Evolutionary conservation across 2,329 filamentous ascomycete species (phyloP).

Genomic region (Chaetomium strumarium): DNA sequence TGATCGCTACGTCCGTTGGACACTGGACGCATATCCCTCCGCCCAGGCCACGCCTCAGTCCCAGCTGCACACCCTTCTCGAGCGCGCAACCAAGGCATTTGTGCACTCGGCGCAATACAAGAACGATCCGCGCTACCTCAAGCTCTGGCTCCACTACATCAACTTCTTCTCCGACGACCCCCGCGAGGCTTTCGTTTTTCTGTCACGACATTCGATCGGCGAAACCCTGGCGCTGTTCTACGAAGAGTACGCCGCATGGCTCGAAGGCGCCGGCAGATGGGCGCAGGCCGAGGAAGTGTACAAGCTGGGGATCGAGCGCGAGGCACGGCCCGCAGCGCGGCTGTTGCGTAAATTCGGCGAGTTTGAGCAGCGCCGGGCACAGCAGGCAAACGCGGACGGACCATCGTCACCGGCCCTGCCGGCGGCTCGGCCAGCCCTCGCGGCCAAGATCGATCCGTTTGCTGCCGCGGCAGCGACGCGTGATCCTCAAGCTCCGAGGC

Average conservation of each 20-base stretch:
- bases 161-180: slow-evolving; percentile 88
- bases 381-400: slow-evolving; percentile 45
- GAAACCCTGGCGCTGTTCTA: slow-evolving; percentile 87
- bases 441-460: slow-evolving; percentile 81
- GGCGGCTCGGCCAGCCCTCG: slow-evolving; percentile 73
- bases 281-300: slow-evolving; percentile 92
- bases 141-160: slow-evolving; percentile 92
- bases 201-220: slow-evolving; percentile 82
- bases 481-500: slow-evolving; percentile 62
- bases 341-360: slow-evolving; percentile 86
- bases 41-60: slow-evolving; percentile 88
- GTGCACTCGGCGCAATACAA: slow-evolving; percentile 82
- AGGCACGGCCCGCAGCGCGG: slow-evolving; percentile 75
- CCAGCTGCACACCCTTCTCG: slow-evolving; percentile 81
- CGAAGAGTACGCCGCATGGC: slow-evolving; percentile 91
- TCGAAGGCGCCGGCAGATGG: slow-evolving; percentile 80
- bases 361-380: slow-evolving; percentile 69
- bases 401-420: slow-evolving; percentile 86
- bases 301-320: slow-evolving; percentile 78
- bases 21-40: slow-evolving; percentile 87
- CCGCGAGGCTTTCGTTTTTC: slow-evolving; percentile 84
- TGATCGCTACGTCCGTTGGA: slow-evolving; percentile 97
- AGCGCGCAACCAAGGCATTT: slow-evolving; percentile 88
- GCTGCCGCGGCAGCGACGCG: slow-evolving; percentile 45
- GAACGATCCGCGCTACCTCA: slow-evolving; percentile 90